A percentile compares a stretch with the other conserved stretches of the same genome.
phyloP scores from a whole-genome alignment of 2,329 filamentous ascomycete genomes.

The Plenodomus tracheiphilus region DNA sequence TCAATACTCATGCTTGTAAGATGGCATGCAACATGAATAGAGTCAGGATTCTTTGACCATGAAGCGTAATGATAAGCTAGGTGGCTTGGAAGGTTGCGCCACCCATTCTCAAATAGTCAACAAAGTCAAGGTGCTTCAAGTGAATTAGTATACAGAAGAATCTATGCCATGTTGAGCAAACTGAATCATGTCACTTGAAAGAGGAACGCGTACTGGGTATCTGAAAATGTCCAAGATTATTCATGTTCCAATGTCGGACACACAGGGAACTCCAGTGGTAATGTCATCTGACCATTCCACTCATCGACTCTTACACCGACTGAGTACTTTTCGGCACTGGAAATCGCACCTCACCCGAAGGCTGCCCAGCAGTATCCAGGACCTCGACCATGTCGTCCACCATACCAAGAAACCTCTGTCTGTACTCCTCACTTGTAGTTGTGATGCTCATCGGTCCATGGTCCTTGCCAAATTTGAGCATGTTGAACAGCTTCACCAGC shows the following conservation, averaged over 20 bases:
- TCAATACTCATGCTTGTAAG: not conserved
- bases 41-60: too few species aligned
- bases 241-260: not conserved
- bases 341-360: constrained; percentile 34
- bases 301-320: not conserved
- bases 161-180: too few species aligned
- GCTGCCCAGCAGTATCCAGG: constrained; percentile 35
- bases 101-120: too few species aligned
- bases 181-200: not conserved
- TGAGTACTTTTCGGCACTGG: constrained; percentile 2
- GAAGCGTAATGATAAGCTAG: too few species aligned
- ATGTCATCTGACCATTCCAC: not conserved
- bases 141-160: too few species aligned
- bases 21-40: constrained; percentile 2
- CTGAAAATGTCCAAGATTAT: not conserved
- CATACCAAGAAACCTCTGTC: constrained; percentile 60
- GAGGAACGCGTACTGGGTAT: constrained; percentile 6
- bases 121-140: too few species aligned
- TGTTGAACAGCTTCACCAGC: constrained; percentile 66
- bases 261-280: not conserved
- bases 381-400: constrained; percentile 47
- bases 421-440: constrained; percentile 69
- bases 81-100: too few species aligned
- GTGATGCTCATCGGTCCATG: constrained; percentile 77
- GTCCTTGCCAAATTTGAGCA: constrained; percentile 54